phyloP scores from a whole-genome alignment of 2,329 filamentous ascomycete genomes.

The Colletotrichum cuscutae region DNA sequence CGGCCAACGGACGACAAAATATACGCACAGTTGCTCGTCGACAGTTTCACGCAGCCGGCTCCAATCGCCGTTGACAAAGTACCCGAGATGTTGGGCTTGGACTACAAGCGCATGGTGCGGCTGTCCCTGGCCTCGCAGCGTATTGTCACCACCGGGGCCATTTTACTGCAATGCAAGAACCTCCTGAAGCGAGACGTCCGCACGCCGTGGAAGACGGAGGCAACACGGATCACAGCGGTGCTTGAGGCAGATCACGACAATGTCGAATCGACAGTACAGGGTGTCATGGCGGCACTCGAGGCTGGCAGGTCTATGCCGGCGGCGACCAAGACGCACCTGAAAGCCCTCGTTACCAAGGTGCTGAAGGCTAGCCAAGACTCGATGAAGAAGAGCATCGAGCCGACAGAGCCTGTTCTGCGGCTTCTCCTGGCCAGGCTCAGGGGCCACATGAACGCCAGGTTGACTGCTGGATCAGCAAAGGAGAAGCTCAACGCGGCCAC shows the following conservation, averaged over 20 bases:
- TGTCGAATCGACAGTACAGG: constrained; percentile 65
- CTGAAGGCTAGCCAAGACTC: constrained; percentile 61
- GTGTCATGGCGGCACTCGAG: constrained; percentile 71
- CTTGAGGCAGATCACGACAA: constrained; percentile 67
- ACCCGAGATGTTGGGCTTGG: constrained; percentile 80
- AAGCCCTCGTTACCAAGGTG: constrained; percentile 67
- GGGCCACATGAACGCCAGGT: constrained; percentile 71
- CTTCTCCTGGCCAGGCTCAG: constrained; percentile 75
- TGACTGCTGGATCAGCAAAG: constrained; percentile 73
- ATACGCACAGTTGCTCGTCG: constrained; percentile 80
- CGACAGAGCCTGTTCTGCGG: constrained; percentile 68
- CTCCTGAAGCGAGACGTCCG: constrained; percentile 84
- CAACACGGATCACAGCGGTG: constrained; percentile 75
- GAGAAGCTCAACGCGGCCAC: constrained; percentile 78
- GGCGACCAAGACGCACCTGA: constrained; percentile 69
- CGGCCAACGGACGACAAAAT: constrained; percentile 75
- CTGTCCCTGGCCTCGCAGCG: constrained; percentile 55
- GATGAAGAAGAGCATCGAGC: constrained; percentile 51
- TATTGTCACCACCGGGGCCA: constrained; percentile 78
- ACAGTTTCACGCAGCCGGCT: constrained; percentile 76
- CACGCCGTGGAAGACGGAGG: constrained; percentile 80
- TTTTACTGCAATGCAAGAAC: constrained; percentile 84
- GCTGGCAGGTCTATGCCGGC: constrained; percentile 71
- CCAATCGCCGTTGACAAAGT: constrained; percentile 64
- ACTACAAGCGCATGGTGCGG: constrained; percentile 68